Base-by-base conservation (phyloP, 495 filamentous ascomycete species). In the Amphirosellinia nigrospora region DNA sequence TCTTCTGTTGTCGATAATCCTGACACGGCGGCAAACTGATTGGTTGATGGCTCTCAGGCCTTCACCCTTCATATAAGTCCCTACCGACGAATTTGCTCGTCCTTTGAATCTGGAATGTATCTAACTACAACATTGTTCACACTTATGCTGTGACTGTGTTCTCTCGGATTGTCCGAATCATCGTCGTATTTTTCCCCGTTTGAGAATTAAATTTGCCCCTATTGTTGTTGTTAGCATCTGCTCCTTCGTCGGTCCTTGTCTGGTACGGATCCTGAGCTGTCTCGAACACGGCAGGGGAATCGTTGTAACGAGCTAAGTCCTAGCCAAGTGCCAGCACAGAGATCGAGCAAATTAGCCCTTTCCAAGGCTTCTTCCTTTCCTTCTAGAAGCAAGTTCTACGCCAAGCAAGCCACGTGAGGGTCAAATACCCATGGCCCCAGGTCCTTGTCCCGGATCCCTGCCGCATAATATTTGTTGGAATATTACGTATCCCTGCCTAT, bases 61-160 rank as follows among this genome's bases (percentile, higher is more conserved):
- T 11, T 46, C 61, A 21, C 28, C 61, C 61, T 64, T 50, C 43
- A 48, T 60, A 68, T 28, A 48, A 46, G 41, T 36, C n/a, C n/a
- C 8, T 7, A 39, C 45, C 32, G 21, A 13, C 59, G 59, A n/a
- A n/a, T n/a, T n/a, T 59, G 32, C 32, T 23, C 55, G 23, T 38
- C 23, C n/a, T 59, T 26, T 3, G 45, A 48, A 10, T 68, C 15
- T 38, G 10, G 26, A 15, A 92, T 92, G 90, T 82, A 86, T 76
- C 83, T 82, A 48, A 89, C 86, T n/a, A 91, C 89, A n/a, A 91
- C 90, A 28, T 86, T 93, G 75, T 89, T 91, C 82, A 91, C 90
- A 67, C 92, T 92, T 73, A 83, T 91, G 80, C 78, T 93, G 90
- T 92, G 82, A 89, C 89, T 88, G 72, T 21, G 58, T 28, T 36